These are phyloP conservation scores for Aspergillus calidoustus DNA, from an alignment of 2,329 filamentous ascomycete species.

Conservation along the genomic window DNA sequence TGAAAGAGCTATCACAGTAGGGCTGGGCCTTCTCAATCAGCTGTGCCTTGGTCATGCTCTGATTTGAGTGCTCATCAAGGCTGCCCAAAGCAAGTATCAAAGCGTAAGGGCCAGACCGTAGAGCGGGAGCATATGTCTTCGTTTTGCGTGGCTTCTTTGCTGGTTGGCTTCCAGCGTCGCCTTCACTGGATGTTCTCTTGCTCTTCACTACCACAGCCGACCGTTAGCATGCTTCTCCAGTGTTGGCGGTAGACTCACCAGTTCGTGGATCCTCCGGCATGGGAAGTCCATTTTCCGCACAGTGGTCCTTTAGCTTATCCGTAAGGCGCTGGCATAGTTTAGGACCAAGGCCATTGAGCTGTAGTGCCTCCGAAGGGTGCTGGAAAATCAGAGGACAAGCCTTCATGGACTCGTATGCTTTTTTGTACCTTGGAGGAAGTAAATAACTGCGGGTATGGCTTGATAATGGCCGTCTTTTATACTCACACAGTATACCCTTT, in stretches of 20 bases:
- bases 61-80: conserved; percentile 58
- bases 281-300: conserved; percentile 67
- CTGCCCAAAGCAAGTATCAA: conserved; percentile 69
- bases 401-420: conserved; percentile 77
- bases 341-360: conserved; percentile 74
- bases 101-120: conserved; percentile 76
- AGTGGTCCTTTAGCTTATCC: conserved; percentile 60
- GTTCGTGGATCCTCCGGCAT: conserved; percentile 65
- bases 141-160: conserved; percentile 61
- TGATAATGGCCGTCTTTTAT: background rate
- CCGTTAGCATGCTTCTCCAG: conserved; percentile 13
- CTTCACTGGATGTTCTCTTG: conserved; percentile 38
- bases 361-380: conserved; percentile 73
- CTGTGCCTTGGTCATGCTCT: conserved; percentile 69
- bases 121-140: conserved; percentile 72
- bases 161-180: conserved; percentile 39
- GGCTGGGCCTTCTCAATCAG: conserved; percentile 72
- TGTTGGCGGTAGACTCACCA: conserved; percentile 29
- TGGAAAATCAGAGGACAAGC: conserved; percentile 71
- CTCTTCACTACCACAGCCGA: conserved; percentile 27
- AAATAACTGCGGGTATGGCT: conserved; percentile 11
- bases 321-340: conserved; percentile 73
- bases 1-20: conserved; percentile 75
- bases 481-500: conserved; percentile 65
- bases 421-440: conserved; percentile 63